Evolutionary conservation across 345 rosid genomes (phyloP), one percentile per base, ranked within the genome.

Genomic region (Corymbia maculata): DNA sequence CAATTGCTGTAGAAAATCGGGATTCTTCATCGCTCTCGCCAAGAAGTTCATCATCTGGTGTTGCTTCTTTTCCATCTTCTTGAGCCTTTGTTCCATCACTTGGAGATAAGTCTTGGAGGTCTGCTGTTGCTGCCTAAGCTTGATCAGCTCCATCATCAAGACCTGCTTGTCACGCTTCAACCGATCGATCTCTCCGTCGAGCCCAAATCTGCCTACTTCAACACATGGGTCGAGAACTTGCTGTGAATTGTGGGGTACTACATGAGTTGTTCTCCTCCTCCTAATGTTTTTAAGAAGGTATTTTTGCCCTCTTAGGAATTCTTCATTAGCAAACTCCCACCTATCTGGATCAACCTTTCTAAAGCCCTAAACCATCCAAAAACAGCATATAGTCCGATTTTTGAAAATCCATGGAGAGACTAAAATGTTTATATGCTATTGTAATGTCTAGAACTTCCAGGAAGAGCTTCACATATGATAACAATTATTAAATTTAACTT

Each of bases 281-380:
- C 88, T 95, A 49, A 97, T 96, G 93, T 88, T 94, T 92, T 89
- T 96, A n/a, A 97, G 92, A 22, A 95, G 95, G 52, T 93, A 92
- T 90, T 90, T 96, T 68, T 94, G 95, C 13, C 98, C 98, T 89
- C 94, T 95, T 11, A 94, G 89, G 91, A 97, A 96, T 44, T 95
- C 96, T 89, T 91, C 90, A 49, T 91, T 88, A 19, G 92, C 92
- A 88, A 89, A 91, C 90, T 97, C 99, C 99, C 99, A 97, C 88
- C 93, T 93, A 89, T 97, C 99, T 86, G 97, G 96, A 94, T 97
- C 98, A 89, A 97, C 97, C 91, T 97, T 97, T 89, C 96, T 96
- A 93, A 97, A 97, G 88, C 99, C 99, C 99, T 96, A 93, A 88
- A 91, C 51, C 52, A 91, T 90, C 86, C 93, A 91, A 88, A 90